Conservation (phyloP, 257 asterid species). For the Nicotiana tomentosiformis region DNA sequence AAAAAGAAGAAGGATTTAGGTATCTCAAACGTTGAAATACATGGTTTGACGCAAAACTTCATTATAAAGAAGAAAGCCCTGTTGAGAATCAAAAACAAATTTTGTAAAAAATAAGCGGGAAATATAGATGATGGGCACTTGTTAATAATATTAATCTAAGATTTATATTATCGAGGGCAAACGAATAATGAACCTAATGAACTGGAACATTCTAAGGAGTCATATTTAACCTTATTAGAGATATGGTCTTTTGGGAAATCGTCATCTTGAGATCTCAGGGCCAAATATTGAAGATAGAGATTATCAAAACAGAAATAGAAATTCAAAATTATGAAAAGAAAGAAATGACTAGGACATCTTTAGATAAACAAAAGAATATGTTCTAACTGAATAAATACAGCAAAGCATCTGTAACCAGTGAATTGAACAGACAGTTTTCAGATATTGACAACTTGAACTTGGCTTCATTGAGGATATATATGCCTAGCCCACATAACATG, state of each 20-base stretch:
- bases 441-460: conserved; percentile 20
- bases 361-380: neutral
- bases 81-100: neutral
- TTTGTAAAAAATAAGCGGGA: too few relatives aligned
- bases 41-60: neutral
- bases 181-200: neutral
- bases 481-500: conserved; percentile 15
- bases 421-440: conserved; percentile 9
- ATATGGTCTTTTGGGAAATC: neutral
- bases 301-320: neutral
- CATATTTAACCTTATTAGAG: neutral
- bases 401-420: conserved; percentile 5
- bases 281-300: neutral
- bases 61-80: neutral
- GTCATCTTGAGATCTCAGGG: neutral
- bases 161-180: too few relatives aligned
- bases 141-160: too few relatives aligned
- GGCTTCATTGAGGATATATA: conserved; percentile 16
- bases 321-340: neutral
- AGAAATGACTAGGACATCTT: neutral
- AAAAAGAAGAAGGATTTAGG: neutral
- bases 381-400: conserved; percentile 21
- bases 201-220: neutral
- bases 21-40: neutral
- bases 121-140: neutral